phyloP scores from a whole-genome alignment of 306 rosid species.

The Malus sylvestris region DNA sequence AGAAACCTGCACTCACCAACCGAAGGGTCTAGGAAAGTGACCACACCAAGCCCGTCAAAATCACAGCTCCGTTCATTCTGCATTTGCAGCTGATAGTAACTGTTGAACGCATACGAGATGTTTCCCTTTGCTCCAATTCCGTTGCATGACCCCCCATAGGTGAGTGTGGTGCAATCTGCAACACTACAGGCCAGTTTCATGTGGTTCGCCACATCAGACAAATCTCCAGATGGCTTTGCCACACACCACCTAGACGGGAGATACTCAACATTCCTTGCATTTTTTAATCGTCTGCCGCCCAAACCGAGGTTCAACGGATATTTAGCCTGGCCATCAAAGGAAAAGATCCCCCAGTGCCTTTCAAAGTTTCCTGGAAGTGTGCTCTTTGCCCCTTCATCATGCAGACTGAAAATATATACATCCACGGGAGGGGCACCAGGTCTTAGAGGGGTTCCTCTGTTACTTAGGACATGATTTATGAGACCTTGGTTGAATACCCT shows the following conservation, averaged over 20 bases:
- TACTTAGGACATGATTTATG: constrained; percentile 49
- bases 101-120: constrained; percentile 86
- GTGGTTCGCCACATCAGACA: constrained; percentile 52
- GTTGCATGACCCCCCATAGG: constrained; percentile 89
- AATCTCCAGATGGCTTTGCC: constrained; percentile 62
- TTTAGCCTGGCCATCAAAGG: constrained; percentile 90
- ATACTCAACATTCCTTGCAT: constrained; percentile 72
- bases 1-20: constrained; percentile 75
- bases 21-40: constrained; percentile 82
- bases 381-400: constrained; percentile 91
- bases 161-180: constrained; percentile 91
- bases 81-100: constrained; percentile 87
- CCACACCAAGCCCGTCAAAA: constrained; percentile 82
- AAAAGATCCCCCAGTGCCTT: constrained; percentile 94
- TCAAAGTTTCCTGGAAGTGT: constrained; percentile 84
- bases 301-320: constrained; percentile 71
- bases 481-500: constrained; percentile 88
- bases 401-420: constrained; percentile 64
- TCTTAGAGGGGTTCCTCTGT: constrained; percentile 84
- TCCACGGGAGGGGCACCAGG: constrained; percentile 69
- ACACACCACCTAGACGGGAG: constrained; percentile 95
- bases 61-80: constrained; percentile 72
- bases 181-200: constrained; percentile 69
- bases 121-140: constrained; percentile 84
- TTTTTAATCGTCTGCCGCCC: constrained; percentile 54